Conservation (phyloP, 768 basidiomycete species). For the Mycena olivaceomarginata region DNA sequence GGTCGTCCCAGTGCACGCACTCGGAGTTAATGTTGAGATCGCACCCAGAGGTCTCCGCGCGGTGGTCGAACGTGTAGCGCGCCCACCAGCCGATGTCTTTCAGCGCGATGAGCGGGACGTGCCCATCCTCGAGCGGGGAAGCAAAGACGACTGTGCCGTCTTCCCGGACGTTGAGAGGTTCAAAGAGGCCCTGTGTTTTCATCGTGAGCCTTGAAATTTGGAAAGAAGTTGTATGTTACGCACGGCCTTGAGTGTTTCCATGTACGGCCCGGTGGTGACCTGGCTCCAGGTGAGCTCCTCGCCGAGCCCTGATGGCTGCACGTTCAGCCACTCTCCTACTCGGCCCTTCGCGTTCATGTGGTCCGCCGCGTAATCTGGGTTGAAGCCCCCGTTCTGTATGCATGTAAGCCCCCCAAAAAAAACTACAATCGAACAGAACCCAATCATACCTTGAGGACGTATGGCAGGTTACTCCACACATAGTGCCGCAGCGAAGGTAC, state of each 20-base stretch:
- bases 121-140: conserved; percentile 56
- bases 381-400: conserved; percentile 1
- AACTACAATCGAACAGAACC: too few species aligned
- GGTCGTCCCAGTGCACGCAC: conserved; percentile 58
- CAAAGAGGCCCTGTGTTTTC: conserved; percentile 51
- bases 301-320: conserved; percentile 7
- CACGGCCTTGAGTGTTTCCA: conserved; percentile 17
- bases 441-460: conserved; percentile 54
- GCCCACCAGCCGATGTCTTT: conserved; percentile 63
- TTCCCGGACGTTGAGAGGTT: conserved; percentile 56
- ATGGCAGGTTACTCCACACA: conserved; percentile 56
- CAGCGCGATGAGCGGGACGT: conserved; percentile 60
- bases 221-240: not conserved
- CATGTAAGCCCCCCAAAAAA: not conserved
- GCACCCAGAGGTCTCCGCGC: conserved; percentile 55
- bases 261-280: conserved; percentile 33
- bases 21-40: conserved; percentile 61
- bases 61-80: conserved; percentile 60
- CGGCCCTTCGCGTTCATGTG: conserved; percentile 35
- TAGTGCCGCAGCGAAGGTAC: conserved; percentile 58
- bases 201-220: not conserved
- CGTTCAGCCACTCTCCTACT: conserved; percentile 20
- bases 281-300: conserved; percentile 24
- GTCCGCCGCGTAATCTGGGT: conserved; percentile 25
- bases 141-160: conserved; percentile 65